Evolutionary conservation across 2,329 filamentous ascomycete species (phyloP).

Genomic region (Ophiostoma montium): DNA sequence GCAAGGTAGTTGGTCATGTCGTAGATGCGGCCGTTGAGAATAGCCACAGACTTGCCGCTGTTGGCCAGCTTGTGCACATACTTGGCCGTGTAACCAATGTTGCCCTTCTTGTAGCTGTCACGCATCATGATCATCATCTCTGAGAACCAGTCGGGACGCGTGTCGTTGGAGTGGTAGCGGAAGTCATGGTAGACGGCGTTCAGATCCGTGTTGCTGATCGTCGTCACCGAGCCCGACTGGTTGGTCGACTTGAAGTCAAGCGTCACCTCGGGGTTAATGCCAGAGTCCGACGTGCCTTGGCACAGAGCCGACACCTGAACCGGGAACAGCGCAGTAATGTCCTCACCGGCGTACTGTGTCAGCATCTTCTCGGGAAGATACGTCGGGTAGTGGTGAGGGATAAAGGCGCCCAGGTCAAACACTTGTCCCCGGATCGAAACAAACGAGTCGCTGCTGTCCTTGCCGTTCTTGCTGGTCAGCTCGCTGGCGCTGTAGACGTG

Average conservation of each 20-base stretch:
- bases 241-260: conserved; percentile 75
- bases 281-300: conserved; percentile 52
- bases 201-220: conserved; percentile 51
- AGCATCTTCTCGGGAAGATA: conserved; percentile 47
- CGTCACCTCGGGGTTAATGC: conserved; percentile 57
- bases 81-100: conserved; percentile 65
- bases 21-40: conserved; percentile 68
- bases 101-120: conserved; percentile 70
- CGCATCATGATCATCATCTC: conserved; percentile 74
- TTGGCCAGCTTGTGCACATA: conserved; percentile 61
- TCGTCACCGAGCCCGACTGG: conserved; percentile 48
- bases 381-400: conserved; percentile 64
- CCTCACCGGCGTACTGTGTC: conserved; percentile 70
- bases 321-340: conserved; percentile 82
- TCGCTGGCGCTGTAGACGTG: conserved; percentile 73
- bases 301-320: conserved; percentile 90
- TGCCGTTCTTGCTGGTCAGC: conserved; percentile 59
- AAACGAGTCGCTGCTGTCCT: conserved; percentile 49
- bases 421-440: conserved; percentile 79
- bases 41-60: conserved; percentile 55
- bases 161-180: conserved; percentile 68
- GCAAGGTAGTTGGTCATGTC: conserved; percentile 74
- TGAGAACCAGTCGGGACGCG: conserved; percentile 78
- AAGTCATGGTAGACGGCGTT: conserved; percentile 89
- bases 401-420: conserved; percentile 64